Base-by-base conservation (phyloP, 1,284 basidiomycete species). In the Cryptococcus hybrid region DNA sequence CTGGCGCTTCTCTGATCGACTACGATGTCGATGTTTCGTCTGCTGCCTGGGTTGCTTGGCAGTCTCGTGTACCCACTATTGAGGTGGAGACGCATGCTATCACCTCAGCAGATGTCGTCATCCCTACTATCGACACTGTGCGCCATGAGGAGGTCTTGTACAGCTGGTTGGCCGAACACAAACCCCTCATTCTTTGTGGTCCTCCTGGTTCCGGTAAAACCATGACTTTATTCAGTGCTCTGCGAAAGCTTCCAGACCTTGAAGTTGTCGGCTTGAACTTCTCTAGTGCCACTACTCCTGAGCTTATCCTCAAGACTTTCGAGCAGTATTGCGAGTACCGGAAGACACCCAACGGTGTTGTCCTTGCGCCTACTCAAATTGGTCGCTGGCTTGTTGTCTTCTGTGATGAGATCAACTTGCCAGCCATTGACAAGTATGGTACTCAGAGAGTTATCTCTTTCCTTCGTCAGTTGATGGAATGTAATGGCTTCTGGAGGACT, bases 281-380 rank as follows among this genome's bases (percentile, higher is more conserved):
- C 78, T 99, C 97, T 45, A 96, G 92, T 74, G 96, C 96, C 11
- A 99, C 97, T 0, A 98, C 94, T 0, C 95, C 96, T 0, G 94
- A 97, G 74, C 84, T 99, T 45, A 94, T 99, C 63, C 84, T 99
- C 68, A 99, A 98, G 84, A 99, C 95, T 1, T 99, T 99, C 74
- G 96, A 99, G 78, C 96, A 99, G 80, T 97, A 99, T 74, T 99
- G 96, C 81, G 96, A 99, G 79, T 98, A 97, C 74, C 85, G 92
- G 61, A 98, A 99, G 80, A 99, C 96, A 5, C 92, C 95, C 0
- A 97, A 94, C 69, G 97, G 96, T 13, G 89, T 96, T 43, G 86
- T 98, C 43, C 85, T 99, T 54, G 88, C 94, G 1, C 96, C 96
- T 6, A 81, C 88, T 1, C 94, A 98, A 75, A 94, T 98, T 61